Evolutionary conservation across 768 basidiomycete species (phyloP).

Genomic region (Paxillus rubicundulus): DNA sequence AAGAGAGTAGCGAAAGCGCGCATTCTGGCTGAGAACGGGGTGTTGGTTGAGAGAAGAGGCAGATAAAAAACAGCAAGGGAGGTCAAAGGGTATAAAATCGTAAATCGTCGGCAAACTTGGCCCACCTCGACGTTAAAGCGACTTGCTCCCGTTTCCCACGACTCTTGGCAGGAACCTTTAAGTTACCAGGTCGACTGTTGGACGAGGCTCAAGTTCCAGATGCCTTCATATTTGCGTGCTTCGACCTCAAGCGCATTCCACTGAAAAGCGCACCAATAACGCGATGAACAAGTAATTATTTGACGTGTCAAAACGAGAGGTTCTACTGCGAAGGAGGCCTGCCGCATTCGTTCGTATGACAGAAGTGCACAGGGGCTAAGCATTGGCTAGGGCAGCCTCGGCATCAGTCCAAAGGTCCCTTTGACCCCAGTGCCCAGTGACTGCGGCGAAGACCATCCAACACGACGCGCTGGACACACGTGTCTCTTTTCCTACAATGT

Average conservation of each 20-base stretch:
- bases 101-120: slow-evolving; percentile 5
- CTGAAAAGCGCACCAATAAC: not conserved
- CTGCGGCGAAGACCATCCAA: slow-evolving; percentile 69
- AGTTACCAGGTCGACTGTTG: too few relatives aligned
- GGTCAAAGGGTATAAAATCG: not conserved
- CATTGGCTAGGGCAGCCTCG: slow-evolving; percentile 43
- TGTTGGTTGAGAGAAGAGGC: slow-evolving; percentile 14
- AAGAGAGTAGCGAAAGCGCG: slow-evolving; percentile 41
- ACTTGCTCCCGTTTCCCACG: slow-evolving; percentile 24
- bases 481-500: slow-evolving; percentile 19
- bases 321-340: not conserved
- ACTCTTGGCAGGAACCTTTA: too few relatives aligned
- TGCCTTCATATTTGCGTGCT: too few relatives aligned
- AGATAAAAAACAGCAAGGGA: slow-evolving; percentile 8
- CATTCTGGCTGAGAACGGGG: slow-evolving; percentile 36
- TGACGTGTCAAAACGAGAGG: not conserved
- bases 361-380: slow-evolving; percentile 4
- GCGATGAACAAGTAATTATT: not conserved
- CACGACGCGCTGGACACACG: slow-evolving; percentile 48
- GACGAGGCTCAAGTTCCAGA: too few relatives aligned
- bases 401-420: slow-evolving; percentile 80
- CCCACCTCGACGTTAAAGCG: slow-evolving; percentile 3
- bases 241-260: too few relatives aligned
- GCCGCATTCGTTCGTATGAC: not conserved
- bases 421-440: slow-evolving; percentile 75